Conservation (phyloP, 2,329 filamentous ascomycete species). For the Trichoderma sp. region DNA sequence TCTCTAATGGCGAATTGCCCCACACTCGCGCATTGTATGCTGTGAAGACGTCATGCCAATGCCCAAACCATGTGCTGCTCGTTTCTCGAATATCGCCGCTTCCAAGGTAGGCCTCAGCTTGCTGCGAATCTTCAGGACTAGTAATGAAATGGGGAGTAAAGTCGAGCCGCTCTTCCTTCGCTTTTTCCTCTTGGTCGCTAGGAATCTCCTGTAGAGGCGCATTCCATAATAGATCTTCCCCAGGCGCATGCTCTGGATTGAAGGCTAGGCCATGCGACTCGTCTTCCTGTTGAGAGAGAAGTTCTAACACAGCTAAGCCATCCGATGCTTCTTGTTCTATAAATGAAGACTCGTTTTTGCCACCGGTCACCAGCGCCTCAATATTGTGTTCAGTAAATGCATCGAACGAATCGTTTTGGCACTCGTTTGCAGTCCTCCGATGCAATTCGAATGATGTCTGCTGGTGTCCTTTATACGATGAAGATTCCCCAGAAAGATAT, state of each 20-base stretch:
- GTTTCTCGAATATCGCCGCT: not conserved
- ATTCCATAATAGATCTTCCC: not conserved
- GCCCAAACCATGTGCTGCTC: not conserved
- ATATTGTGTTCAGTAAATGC: not conserved
- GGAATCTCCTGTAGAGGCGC: not conserved
- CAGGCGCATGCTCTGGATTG: not conserved
- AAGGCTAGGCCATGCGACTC: not conserved
- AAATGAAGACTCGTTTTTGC: not conserved
- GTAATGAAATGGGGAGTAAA: conserved; percentile 5
- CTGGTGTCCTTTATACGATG: not conserved
- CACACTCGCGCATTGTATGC: conserved; percentile 15
- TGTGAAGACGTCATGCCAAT: conserved; percentile 12
- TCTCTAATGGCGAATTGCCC: not conserved
- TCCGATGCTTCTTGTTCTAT: conserved; percentile 1
- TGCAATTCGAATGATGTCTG: not conserved
- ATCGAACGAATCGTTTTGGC: not conserved
- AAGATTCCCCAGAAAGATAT: not conserved
- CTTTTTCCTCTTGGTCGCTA: not conserved
- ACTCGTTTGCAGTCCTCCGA: not conserved
- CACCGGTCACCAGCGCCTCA: not conserved
- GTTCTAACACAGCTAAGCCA: not conserved
- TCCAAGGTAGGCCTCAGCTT: conserved; percentile 7
- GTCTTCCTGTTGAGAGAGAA: conserved; percentile 7
- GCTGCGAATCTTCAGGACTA: not conserved
- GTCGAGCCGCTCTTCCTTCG: not conserved